Evolutionary conservation across 345 rosid species (phyloP).

Genomic region (Cardamine occulta): DNA sequence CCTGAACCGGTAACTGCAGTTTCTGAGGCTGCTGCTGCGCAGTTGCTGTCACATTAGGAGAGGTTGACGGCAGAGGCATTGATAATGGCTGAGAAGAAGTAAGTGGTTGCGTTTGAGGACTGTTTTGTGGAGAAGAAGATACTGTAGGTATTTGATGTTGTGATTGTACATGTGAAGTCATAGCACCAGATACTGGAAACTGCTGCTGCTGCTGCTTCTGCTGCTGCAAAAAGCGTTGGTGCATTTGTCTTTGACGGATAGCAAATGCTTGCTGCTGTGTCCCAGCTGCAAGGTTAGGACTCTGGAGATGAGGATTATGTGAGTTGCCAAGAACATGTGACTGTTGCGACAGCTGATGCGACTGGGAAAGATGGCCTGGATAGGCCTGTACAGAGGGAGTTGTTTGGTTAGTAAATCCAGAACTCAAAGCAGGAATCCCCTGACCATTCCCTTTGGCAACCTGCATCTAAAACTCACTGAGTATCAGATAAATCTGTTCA

Average conservation of each 20-base stretch:
- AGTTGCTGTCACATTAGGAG: constrained; percentile 61
- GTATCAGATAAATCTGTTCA: constrained; percentile 27
- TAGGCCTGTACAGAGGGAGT: constrained; percentile 61
- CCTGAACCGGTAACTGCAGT: constrained; percentile 58
- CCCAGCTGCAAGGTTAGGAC: constrained; percentile 59
- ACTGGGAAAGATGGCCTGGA: constrained; percentile 72
- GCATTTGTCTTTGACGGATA: constrained; percentile 64
- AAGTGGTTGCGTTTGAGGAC: constrained; percentile 63
- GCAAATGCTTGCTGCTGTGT: constrained; percentile 71
- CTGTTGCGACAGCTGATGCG: constrained; percentile 66
- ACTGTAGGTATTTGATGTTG: constrained; percentile 63
- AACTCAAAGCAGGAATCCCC: constrained; percentile 63
- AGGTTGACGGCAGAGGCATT: constrained; percentile 50
- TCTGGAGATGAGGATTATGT: constrained; percentile 67
- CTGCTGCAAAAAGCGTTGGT: constrained; percentile 69
- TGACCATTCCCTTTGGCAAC: constrained; percentile 60
- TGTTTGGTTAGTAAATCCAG: constrained; percentile 70
- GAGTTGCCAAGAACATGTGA: constrained; percentile 55
- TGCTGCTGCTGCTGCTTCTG: constrained; percentile 67
- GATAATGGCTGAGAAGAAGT: constrained; percentile 57
- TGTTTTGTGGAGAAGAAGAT: constrained; percentile 71
- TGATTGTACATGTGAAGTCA: constrained; percentile 62
- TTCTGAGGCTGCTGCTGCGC: constrained; percentile 59
- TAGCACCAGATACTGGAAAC: constrained; percentile 58
- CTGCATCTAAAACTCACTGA: constrained; percentile 71